Conservation (phyloP, 2,329 filamentous ascomycete genomes). For the Sporothrix dimorphospora region DNA sequence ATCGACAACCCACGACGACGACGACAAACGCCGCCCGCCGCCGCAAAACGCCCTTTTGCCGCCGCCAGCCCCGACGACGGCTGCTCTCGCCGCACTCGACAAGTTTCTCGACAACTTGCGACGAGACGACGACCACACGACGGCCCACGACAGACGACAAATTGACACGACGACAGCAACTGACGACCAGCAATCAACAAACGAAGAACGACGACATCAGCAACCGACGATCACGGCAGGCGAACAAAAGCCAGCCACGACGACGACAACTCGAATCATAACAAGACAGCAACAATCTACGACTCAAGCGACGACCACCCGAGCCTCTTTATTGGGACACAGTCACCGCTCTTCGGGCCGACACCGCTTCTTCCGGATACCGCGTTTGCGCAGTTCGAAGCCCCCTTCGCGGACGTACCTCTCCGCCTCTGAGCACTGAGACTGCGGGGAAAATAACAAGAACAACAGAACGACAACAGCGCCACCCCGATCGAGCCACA, state of each 20-base stretch:
- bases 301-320: neutral
- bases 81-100: conserved; percentile 7
- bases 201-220: neutral
- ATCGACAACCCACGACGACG: conserved; percentile 26
- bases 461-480: conserved; percentile 12
- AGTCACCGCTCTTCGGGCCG: conserved; percentile 16
- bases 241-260: neutral
- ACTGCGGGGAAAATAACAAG: neutral
- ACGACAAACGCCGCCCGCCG: conserved; percentile 12
- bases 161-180: conserved; percentile 14
- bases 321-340: neutral
- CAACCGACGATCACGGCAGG: neutral
- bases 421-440: neutral
- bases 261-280: neutral
- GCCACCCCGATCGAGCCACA: conserved; percentile 29
- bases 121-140: neutral
- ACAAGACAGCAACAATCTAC: neutral
- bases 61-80: conserved; percentile 20
- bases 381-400: neutral
- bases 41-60: conserved; percentile 11
- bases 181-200: neutral
- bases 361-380: conserved; percentile 18
- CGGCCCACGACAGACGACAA: conserved; percentile 13
- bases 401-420: neutral
- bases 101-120: conserved; percentile 1